Conservation (phyloP, 2,329 filamentous ascomycete genomes). For the Verticillium nonalfalfae region DNA sequence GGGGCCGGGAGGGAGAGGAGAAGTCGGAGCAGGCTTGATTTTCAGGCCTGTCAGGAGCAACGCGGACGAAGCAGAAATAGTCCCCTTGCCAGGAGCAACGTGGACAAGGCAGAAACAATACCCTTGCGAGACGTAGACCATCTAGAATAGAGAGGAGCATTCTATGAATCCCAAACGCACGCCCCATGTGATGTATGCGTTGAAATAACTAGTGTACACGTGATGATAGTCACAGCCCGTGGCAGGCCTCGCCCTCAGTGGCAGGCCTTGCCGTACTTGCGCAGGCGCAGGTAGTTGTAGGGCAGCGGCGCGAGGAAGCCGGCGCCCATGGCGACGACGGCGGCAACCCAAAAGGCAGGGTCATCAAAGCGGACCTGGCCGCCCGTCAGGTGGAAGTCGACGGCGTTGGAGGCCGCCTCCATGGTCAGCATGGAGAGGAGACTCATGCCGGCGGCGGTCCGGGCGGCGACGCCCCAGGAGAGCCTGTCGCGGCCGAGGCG, state of each 20-base stretch:
- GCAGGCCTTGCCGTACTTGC: conserved; percentile 40
- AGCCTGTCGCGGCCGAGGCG: conserved; percentile 39
- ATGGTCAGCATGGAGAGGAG: conserved; percentile 53
- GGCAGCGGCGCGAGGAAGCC: conserved; percentile 44
- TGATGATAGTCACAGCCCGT: too few species aligned
- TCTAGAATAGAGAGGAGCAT: background rate
- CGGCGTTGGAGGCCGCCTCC: conserved; percentile 47
- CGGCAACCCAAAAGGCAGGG: conserved; percentile 45
- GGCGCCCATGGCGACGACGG: conserved; percentile 32
- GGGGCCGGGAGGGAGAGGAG: background rate
- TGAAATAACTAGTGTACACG: background rate
- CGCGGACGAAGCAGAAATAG: too few species aligned
- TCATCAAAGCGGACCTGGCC: conserved; percentile 39
- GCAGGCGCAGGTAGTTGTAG: conserved; percentile 44
- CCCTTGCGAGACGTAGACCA: background rate
- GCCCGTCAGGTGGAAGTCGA: conserved; percentile 49
- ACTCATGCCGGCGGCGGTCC: conserved; percentile 52
- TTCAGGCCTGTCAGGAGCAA: too few species aligned
- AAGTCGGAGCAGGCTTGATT: background rate
- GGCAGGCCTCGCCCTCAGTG: conserved; percentile 16
- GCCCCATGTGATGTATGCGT: background rate
- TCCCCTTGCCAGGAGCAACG: too few species aligned
- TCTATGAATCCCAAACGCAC: background rate
- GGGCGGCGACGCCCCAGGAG: conserved; percentile 34
- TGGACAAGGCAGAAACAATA: too few species aligned